These are phyloP conservation scores for Aspergillus eucalypticola DNA, from an alignment of 2,329 filamentous ascomycete genomes.

Conservation along the genomic window DNA sequence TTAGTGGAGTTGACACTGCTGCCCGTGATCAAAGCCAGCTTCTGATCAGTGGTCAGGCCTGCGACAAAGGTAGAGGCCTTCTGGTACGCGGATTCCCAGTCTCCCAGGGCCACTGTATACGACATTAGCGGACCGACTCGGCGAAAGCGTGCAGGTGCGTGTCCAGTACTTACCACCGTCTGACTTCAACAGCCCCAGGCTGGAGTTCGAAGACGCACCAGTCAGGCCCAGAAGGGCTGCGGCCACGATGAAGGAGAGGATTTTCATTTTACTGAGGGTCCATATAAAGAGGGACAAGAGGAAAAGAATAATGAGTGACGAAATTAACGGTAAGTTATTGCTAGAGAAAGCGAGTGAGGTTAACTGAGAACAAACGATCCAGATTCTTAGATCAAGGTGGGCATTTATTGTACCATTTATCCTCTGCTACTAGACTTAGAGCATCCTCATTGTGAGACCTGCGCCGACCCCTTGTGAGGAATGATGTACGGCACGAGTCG, in stretches of 20 bases:
- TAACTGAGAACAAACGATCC: not conserved
- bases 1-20: conserved; percentile 25
- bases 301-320: not conserved
- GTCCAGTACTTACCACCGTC: not conserved
- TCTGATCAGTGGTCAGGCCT: conserved; percentile 23
- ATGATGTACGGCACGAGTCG: not conserved
- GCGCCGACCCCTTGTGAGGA: not conserved
- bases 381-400: not conserved
- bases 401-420: not conserved
- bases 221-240: conserved; percentile 2
- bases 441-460: not conserved
- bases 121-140: not conserved
- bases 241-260: not conserved
- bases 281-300: too few relatives aligned
- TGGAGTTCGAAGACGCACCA: conserved; percentile 1
- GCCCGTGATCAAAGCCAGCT: conserved; percentile 30
- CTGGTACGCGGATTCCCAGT: conserved; percentile 20
- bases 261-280: not conserved
- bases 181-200: not conserved
- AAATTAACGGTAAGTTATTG: too few relatives aligned
- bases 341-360: not conserved
- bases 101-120: conserved; percentile 7
- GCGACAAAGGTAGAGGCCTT: conserved; percentile 21
- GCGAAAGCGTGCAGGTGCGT: not conserved
- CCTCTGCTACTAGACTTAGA: not conserved